Percentiles rank a stretch among this genome's conserved stretches.
Conservation (phyloP, 352 stramenopile species). For the Globisporangium irregulare region DNA sequence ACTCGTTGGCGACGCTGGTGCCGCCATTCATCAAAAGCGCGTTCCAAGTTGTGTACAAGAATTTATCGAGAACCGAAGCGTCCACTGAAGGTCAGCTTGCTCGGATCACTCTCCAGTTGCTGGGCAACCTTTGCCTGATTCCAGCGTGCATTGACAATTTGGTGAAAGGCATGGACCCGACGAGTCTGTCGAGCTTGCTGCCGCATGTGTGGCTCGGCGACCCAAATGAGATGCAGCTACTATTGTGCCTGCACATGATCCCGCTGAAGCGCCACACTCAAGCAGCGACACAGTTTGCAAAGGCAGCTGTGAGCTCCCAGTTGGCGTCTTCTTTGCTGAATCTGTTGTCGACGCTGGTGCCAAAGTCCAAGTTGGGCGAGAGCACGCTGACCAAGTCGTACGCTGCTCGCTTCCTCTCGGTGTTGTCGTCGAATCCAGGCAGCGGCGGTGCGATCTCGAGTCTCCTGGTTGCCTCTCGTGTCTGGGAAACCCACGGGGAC, state of each 20-base stretch:
- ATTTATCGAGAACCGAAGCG: slow-evolving; percentile 71
- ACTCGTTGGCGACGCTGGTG: slow-evolving; percentile 69
- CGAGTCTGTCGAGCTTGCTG: slow-evolving; percentile 62
- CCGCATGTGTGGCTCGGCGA: slow-evolving; percentile 78
- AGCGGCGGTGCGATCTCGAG: slow-evolving; percentile 82
- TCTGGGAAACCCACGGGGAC: slow-evolving; percentile 83
- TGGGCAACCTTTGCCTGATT: slow-evolving; percentile 84
- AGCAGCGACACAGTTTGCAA: slow-evolving; percentile 80
- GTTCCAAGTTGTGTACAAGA: slow-evolving; percentile 85
- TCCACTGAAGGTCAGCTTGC: slow-evolving; percentile 80
- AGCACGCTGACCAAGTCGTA: slow-evolving; percentile 82
- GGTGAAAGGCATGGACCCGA: slow-evolving; percentile 84
- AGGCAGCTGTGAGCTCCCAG: slow-evolving; percentile 73
- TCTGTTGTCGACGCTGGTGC: slow-evolving; percentile 72
- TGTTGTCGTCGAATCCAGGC: slow-evolving; percentile 80
- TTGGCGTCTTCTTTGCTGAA: slow-evolving; percentile 80
- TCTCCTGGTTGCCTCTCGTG: slow-evolving; percentile 68
- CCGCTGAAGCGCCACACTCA: slow-evolving; percentile 85
- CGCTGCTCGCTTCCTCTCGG: slow-evolving; percentile 75
- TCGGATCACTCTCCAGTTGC: slow-evolving; percentile 74
- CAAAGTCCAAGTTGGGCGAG: slow-evolving; percentile 78
- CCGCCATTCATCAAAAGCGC: slow-evolving; percentile 82
- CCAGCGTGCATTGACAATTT: slow-evolving; percentile 85
- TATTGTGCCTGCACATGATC: slow-evolving; percentile 87
- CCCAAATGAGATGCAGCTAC: slow-evolving; percentile 75